Percentiles rank a stretch among this genome's conserved stretches.
phyloP scores from a whole-genome alignment of 139 green algal genomes.

The Chlorella vulgaris region DNA sequence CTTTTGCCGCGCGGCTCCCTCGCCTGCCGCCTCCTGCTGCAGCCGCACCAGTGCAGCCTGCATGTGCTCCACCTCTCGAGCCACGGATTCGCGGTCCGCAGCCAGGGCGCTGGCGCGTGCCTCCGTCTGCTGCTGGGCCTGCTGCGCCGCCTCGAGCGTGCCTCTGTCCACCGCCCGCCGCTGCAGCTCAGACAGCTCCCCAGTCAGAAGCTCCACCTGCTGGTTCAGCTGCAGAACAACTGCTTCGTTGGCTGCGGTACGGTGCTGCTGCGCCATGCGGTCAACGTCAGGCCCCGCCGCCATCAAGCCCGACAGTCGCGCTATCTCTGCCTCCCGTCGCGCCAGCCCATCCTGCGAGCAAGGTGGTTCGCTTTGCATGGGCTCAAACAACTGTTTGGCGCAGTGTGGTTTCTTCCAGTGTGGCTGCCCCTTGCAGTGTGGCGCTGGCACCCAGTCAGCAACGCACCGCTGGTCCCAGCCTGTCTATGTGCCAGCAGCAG shows the following conservation, averaged over 20 bases:
- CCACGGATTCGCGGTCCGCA: constrained; percentile 9
- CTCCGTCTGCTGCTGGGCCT: constrained; percentile 7
- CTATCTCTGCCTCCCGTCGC: constrained; percentile 59
- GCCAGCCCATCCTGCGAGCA: constrained; percentile 46
- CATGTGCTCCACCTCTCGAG: constrained; percentile 33
- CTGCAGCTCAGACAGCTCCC: constrained; percentile 25
- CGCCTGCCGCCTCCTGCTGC: constrained; percentile 21
- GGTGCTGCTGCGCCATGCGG: constrained; percentile 50
- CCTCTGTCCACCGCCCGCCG: constrained; percentile 11
- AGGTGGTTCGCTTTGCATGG: no score
- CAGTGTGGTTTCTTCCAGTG: no score
- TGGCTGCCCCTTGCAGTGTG: no score
- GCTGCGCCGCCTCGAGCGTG: constrained; percentile 10
- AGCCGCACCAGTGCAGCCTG: constrained; percentile 27
- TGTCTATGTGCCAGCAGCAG: no score
- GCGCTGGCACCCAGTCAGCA: no score
- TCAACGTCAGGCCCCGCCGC: constrained; percentile 58
- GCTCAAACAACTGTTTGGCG: no score
- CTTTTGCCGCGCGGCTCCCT: not conserved
- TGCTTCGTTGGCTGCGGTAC: constrained; percentile 67
- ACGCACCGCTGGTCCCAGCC: no score
- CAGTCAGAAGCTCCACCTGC: constrained; percentile 42
- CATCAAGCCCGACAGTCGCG: constrained; percentile 43
- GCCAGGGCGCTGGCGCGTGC: constrained; percentile 11
- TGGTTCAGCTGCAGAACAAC: constrained; percentile 76